Evolutionary conservation across 1,139 yeast genomes (phyloP).

Genomic region (Kluyveromyces marxianus): DNA sequence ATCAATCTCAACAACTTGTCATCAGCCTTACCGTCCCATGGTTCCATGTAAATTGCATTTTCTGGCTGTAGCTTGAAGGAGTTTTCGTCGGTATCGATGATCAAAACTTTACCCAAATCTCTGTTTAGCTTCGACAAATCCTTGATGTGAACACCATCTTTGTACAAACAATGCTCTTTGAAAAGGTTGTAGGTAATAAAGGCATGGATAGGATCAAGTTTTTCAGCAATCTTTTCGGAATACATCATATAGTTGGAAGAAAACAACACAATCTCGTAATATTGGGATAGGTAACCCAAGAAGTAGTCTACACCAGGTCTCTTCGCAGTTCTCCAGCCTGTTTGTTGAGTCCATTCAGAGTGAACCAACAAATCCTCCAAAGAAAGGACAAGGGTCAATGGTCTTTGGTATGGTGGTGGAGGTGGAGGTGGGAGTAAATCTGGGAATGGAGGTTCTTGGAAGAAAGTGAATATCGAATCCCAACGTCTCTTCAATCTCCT

Average conservation of each 20-base stretch:
- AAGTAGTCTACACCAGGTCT: slow-evolving; percentile 98
- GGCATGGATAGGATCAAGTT: slow-evolving; percentile 89
- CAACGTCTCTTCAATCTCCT: slow-evolving; percentile 65
- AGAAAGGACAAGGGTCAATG: slow-evolving; percentile 79
- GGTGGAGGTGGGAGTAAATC: slow-evolving; percentile 88
- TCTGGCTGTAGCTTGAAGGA: slow-evolving; percentile 82
- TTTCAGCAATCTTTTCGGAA: slow-evolving; percentile 76
- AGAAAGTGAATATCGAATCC: slow-evolving; percentile 68
- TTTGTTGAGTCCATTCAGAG: slow-evolving; percentile 83
- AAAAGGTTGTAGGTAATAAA: slow-evolving; percentile 79
- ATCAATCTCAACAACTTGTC: slow-evolving; percentile 73
- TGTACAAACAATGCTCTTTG: slow-evolving; percentile 81
- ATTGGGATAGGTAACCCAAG: slow-evolving; percentile 87
- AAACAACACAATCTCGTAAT: slow-evolving; percentile 90
- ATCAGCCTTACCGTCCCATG: slow-evolving; percentile 84
- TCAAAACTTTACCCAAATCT: slow-evolving; percentile 72
- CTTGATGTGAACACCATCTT: slow-evolving; percentile 77
- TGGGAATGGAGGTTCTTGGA: slow-evolving; percentile 90
- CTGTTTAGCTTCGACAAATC: slow-evolving; percentile 87
- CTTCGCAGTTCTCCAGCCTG: slow-evolving; percentile 98
- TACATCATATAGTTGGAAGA: slow-evolving; percentile 80
- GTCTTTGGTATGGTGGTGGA: slow-evolving; percentile 89
- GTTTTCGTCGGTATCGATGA: slow-evolving; percentile 71
- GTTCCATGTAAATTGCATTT: slow-evolving; percentile 72
- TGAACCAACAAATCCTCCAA: slow-evolving; percentile 87